Evolutionary conservation across 139 green algal genomes (phyloP), one percentile per base, ranked within the genome.

Genomic region (Chlorella sp.): DNA sequence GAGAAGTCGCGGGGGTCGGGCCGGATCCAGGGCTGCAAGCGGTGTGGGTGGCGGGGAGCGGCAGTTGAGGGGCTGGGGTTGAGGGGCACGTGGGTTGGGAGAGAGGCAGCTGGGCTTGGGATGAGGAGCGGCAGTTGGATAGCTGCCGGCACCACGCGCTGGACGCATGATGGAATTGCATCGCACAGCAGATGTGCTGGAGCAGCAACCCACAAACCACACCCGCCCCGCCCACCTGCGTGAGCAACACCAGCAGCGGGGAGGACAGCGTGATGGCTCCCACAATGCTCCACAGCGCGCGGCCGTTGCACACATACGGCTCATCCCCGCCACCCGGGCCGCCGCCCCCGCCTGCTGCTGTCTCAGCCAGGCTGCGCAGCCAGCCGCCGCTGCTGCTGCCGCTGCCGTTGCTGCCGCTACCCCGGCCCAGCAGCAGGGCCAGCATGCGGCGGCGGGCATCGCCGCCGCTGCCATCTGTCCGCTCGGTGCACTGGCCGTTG

Each of bases 251-350:
- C 54, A 83, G 41, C 46, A 92, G 56, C 13, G 90, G 90, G 0
- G 85, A 88, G 24, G 81, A 80, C 9, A 92, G 64, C 1, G 87
- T 90, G 60, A 91, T 81, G 19, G 48, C 13, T 0, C 67, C 88
- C 11, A 93, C 76, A 13, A 90, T 83, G 26, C 38, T 19, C 90
- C 90, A 93, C 84, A 93, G 43, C 17, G 7, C 80, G 32, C 77
- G 72, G 17, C 76, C 85, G 24, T 91, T 73, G 77, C 90, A 43
- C 20, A 62, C 30, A 36, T 30, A 51, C 32, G 44, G 43, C 30
- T 26, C 19, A 16, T 20, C n/a, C 7, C n/a, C 46, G 9, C 22
- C 51, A 16, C 51, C 26, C 2, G 32, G 0, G 32, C 9, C 46
- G 24, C 34, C 64, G 11, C 32, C 60, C 28, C 20, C 70, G 24